Conservation (phyloP, 2,329 filamentous ascomycete genomes). For the Leptographium radiaticola region DNA sequence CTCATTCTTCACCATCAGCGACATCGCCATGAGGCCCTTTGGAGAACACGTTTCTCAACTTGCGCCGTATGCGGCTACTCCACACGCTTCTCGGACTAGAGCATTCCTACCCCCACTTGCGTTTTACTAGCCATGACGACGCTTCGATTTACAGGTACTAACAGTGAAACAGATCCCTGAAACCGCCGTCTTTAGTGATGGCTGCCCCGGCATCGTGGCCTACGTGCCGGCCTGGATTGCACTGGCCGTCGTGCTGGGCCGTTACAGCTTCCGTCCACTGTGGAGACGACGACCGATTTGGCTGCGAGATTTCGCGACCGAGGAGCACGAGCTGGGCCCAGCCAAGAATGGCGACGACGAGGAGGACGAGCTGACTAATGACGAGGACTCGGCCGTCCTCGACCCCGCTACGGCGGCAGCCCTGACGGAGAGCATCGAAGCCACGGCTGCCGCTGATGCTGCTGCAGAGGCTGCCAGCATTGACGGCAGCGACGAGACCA, state of each 20-base stretch:
- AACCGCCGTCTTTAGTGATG: constrained; percentile 16
- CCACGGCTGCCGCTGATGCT: background rate
- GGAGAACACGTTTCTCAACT: background rate
- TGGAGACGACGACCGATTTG: constrained; percentile 21
- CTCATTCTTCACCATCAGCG: background rate
- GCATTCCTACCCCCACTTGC: too few species aligned
- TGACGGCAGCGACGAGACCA: constrained; percentile 2
- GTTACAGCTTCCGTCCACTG: constrained; percentile 18
- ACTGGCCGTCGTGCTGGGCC: constrained; percentile 17
- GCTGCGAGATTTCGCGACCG: constrained; percentile 21
- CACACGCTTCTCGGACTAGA: background rate
- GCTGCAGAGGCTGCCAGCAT: constrained; percentile 1
- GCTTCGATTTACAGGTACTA: background rate
- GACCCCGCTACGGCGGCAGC: background rate
- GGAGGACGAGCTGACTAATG: background rate
- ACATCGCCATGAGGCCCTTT: background rate
- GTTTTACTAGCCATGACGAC: background rate
- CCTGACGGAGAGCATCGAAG: background rate
- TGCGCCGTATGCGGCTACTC: background rate
- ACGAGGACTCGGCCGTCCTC: background rate
- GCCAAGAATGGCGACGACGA: background rate
- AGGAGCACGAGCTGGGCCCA: constrained; percentile 10
- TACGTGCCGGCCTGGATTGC: constrained; percentile 19
- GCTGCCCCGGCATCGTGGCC: constrained; percentile 19
- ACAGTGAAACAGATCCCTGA: constrained; percentile 15